Conservation (phyloP, 139 green algal genomes). For the Chlamydomonas eustigma region DNA sequence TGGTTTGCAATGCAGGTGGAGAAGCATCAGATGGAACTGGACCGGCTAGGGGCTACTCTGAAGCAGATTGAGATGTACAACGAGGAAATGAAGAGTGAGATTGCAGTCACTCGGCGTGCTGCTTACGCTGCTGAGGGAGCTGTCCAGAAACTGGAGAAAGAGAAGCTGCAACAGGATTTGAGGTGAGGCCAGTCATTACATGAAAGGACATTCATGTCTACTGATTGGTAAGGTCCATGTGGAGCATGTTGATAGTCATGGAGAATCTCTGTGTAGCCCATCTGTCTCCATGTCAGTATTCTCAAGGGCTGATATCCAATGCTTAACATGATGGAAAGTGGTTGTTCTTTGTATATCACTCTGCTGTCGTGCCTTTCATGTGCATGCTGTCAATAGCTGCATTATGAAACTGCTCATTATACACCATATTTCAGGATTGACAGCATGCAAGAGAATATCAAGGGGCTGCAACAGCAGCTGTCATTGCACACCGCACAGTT, state of each 20-base stretch:
- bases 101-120: constrained; percentile 73
- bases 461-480: constrained; percentile 53
- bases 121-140: constrained; percentile 78
- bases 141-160: constrained; percentile 67
- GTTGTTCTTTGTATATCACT: too few species aligned
- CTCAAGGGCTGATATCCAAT: too few species aligned
- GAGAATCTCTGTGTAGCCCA: too few species aligned
- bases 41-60: constrained; percentile 60
- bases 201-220: too few species aligned
- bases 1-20: constrained; percentile 62
- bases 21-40: constrained; percentile 71
- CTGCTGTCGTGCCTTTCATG: too few species aligned
- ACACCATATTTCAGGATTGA: constrained; percentile 27
- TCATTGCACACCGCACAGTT: constrained; percentile 59
- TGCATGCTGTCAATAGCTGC: too few species aligned
- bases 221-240: too few species aligned
- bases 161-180: constrained; percentile 83
- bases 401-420: too few species aligned
- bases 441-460: constrained; percentile 48
- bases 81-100: constrained; percentile 69
- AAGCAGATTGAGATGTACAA: constrained; percentile 62
- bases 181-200: too few species aligned
- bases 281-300: too few species aligned
- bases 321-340: too few species aligned
- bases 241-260: too few species aligned